Conservation (phyloP, 192 early-diverging fungal genomes). For the Coemansia sp. region DNA sequence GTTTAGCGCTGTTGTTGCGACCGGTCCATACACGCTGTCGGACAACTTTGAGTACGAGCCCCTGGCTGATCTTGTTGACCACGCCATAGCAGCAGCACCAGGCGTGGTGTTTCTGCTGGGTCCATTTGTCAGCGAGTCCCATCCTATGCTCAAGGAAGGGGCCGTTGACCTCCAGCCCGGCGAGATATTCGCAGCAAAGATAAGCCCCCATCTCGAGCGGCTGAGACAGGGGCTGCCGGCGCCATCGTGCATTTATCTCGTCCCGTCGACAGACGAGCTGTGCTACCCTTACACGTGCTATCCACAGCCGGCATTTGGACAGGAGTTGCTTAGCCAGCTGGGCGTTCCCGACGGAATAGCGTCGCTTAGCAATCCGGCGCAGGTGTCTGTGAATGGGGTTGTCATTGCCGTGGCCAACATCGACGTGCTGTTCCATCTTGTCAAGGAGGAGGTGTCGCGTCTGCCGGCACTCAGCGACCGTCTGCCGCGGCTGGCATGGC, state of each 20-base stretch:
- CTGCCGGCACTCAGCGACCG: slow-evolving; percentile 60
- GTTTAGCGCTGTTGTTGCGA: slow-evolving; percentile 68
- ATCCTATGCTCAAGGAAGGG: slow-evolving; percentile 62
- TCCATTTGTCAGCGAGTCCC: slow-evolving; percentile 67
- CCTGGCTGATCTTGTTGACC: slow-evolving; percentile 72
- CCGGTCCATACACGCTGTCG: slow-evolving; percentile 86
- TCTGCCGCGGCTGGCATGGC: slow-evolving; percentile 68
- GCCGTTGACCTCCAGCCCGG: slow-evolving; percentile 59
- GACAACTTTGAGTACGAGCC: slow-evolving; percentile 82
- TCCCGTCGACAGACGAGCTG: slow-evolving; percentile 79
- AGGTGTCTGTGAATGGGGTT: slow-evolving; percentile 83
- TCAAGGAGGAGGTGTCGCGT: slow-evolving; percentile 66
- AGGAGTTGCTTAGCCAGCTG: slow-evolving; percentile 22
- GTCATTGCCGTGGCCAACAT: slow-evolving; percentile 73
- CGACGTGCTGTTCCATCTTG: slow-evolving; percentile 76
- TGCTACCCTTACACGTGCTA: slow-evolving; percentile 73
- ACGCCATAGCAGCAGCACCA: slow-evolving; percentile 64
- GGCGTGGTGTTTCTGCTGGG: slow-evolving; percentile 83
- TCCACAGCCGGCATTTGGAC: slow-evolving; percentile 81
- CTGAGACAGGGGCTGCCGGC: slow-evolving; percentile 55
- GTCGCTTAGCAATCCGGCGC: slow-evolving; percentile 77
- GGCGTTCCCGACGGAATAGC: slow-evolving; percentile 35
- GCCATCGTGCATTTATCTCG: slow-evolving; percentile 61
- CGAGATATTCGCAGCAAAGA: slow-evolving; percentile 64
- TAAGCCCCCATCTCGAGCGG: slow-evolving; percentile 61